Evolutionary conservation across 768 basidiomycete species (phyloP).

Genomic region (Rhodosporidiobolus sp.): DNA sequence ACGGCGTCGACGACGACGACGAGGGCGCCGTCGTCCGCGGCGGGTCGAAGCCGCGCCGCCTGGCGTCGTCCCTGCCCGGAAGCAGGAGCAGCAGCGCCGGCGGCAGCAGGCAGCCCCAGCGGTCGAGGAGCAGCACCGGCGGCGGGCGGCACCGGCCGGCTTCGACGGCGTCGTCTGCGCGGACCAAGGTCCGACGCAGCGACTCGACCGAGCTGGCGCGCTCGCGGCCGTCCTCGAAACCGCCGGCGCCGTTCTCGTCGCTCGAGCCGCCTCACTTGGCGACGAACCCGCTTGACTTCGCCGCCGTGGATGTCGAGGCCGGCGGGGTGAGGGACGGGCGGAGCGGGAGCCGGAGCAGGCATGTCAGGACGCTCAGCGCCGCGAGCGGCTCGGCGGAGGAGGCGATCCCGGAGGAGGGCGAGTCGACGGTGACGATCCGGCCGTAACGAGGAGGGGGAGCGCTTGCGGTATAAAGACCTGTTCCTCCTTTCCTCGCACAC

Average conservation of each 20-base stretch:
- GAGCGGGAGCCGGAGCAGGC: neutral
- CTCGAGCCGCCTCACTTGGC: neutral
- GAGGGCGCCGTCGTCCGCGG: neutral
- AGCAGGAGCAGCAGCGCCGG: slow-evolving; percentile 5
- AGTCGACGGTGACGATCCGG: slow-evolving; percentile 18
- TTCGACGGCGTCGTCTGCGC: neutral
- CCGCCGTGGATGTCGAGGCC: neutral
- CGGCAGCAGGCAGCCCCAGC: neutral
- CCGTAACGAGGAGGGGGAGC: too few species aligned
- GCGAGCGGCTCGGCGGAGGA: neutral
- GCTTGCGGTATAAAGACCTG: too few species aligned
- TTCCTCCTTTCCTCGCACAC: too few species aligned
- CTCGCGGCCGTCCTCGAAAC: neutral
- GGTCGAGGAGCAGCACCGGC: slow-evolving; percentile 18
- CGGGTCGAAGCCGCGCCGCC: too few species aligned
- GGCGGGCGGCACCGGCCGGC: neutral
- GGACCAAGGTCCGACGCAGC: neutral
- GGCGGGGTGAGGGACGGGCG: neutral
- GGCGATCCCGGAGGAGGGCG: slow-evolving; percentile 29
- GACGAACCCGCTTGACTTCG: slow-evolving; percentile 6
- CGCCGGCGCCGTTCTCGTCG: neutral
- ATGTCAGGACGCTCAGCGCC: neutral
- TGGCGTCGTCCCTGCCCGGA: too few species aligned
- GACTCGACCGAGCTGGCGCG: slow-evolving; percentile 27
- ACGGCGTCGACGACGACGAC: neutral